Percentiles rank a stretch among this genome's conserved stretches.
phyloP scores from a whole-genome alignment of 352 stramenopile species.

The Stephanocyclus meneghinianus region DNA sequence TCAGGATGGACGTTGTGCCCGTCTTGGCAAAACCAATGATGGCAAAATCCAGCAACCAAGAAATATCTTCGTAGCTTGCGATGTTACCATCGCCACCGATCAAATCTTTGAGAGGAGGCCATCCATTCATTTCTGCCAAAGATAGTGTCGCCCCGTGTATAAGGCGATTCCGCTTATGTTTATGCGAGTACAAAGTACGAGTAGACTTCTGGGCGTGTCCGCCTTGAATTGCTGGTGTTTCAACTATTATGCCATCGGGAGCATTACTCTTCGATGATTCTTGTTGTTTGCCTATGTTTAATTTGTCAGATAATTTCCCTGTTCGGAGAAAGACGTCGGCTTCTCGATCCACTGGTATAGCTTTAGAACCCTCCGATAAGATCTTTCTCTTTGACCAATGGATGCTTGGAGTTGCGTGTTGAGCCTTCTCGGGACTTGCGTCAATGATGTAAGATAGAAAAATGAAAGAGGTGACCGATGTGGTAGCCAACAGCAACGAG shows the following conservation, averaged over 20 bases:
- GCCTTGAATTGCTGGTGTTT: too few relatives aligned
- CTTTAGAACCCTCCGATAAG: not conserved
- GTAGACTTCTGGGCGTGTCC: not conserved
- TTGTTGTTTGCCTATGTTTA: not conserved
- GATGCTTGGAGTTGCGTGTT: not conserved
- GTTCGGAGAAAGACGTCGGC: not conserved
- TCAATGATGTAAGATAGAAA: not conserved
- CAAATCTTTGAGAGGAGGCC: conserved; percentile 24
- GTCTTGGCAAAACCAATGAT: conserved; percentile 74
- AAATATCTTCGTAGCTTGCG: conserved; percentile 25
- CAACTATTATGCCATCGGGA: too few relatives aligned
- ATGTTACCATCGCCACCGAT: conserved; percentile 30
- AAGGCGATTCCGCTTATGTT: conserved; percentile 15
- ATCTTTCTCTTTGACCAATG: conserved; percentile 7
- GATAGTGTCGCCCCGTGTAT: conserved; percentile 14
- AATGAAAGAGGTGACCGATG: not conserved
- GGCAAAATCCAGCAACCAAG: conserved; percentile 61
- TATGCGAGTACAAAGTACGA: not conserved
- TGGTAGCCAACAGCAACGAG: not conserved
- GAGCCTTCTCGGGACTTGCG: not conserved
- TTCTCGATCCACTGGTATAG: not conserved
- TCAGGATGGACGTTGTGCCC: conserved; percentile 47
- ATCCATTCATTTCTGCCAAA: conserved; percentile 15
- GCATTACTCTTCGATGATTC: not conserved
- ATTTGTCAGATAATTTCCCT: not conserved